Conservation (phyloP, 228 moss, liverwort and hornwort genomes). For the Sphagnum fallax region DNA sequence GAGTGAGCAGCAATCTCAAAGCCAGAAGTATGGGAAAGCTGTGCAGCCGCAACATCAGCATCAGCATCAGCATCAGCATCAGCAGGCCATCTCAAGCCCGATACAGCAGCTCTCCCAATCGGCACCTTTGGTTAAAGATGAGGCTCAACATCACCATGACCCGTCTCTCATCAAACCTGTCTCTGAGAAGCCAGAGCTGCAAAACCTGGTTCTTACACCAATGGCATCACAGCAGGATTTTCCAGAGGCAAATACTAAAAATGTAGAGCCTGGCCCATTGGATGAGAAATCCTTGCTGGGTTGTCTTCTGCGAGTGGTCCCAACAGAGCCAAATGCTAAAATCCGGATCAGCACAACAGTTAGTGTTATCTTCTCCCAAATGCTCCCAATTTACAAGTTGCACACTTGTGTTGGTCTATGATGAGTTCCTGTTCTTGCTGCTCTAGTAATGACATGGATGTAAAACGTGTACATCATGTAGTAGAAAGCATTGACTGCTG, state of each 20-base stretch:
- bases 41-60: constrained; percentile 44
- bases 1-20: constrained; percentile 48
- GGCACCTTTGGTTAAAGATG: constrained; percentile 33
- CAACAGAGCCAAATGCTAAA: constrained; percentile 73
- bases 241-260: constrained; percentile 38
- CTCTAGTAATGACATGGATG: not conserved
- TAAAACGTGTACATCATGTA: not conserved
- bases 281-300: constrained; percentile 86
- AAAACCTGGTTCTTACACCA: constrained; percentile 22
- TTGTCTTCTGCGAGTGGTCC: constrained; percentile 80
- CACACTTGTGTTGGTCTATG: not conserved
- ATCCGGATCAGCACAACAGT: constrained; percentile 92
- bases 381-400: not conserved
- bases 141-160: constrained; percentile 32
- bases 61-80: constrained; percentile 84
- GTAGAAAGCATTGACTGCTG: not conserved
- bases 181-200: constrained; percentile 46
- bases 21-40: constrained; percentile 46
- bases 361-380: constrained; percentile 12
- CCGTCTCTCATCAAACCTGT: constrained; percentile 27
- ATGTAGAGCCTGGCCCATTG: constrained; percentile 60
- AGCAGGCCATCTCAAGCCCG: constrained; percentile 72
- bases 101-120: constrained; percentile 66
- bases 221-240: constrained; percentile 24
- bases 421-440: not conserved